These are phyloP conservation scores for Xylariaceae sp. DNA, from an alignment of 2,329 filamentous ascomycete genomes.

Conservation along the genomic window DNA sequence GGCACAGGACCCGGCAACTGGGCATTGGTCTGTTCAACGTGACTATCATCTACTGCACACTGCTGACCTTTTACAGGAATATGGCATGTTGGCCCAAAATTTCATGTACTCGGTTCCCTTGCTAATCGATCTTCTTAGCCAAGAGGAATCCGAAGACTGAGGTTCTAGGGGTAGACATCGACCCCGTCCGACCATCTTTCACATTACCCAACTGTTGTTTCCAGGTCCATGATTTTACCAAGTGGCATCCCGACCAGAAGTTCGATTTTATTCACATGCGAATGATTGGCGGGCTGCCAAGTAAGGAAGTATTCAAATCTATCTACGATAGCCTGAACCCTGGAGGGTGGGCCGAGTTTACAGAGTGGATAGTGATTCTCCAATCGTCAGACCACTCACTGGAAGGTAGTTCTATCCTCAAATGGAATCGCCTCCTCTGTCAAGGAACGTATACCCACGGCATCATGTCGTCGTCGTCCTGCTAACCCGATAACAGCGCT, in stretches of 20 bases:
- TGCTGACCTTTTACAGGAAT: background rate
- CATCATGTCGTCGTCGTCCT: background rate
- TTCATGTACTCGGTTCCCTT: background rate
- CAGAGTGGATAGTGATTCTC: slow-evolving; percentile 39
- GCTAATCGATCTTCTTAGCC: slow-evolving; percentile 10
- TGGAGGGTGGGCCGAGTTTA: slow-evolving; percentile 41
- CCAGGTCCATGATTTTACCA: slow-evolving; percentile 30
- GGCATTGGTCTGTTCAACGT: slow-evolving; percentile 27
- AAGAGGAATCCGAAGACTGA: slow-evolving; percentile 28
- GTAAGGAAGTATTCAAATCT: slow-evolving; percentile 29
- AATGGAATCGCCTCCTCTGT: slow-evolving; percentile 34
- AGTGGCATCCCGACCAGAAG: slow-evolving; percentile 29
- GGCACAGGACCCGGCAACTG: slow-evolving; percentile 37
- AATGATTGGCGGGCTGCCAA: slow-evolving; percentile 32
- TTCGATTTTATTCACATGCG: slow-evolving; percentile 39
- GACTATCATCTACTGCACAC: slow-evolving; percentile 1
- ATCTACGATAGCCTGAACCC: slow-evolving; percentile 39
- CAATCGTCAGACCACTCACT: slow-evolving; percentile 37
- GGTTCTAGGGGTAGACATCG: slow-evolving; percentile 37
- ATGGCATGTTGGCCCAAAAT: background rate
- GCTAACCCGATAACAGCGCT: slow-evolving; percentile 25
- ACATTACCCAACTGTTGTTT: slow-evolving; percentile 36
- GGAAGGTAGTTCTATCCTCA: slow-evolving; percentile 35
- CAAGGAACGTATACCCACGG: slow-evolving; percentile 7
- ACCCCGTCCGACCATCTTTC: slow-evolving; percentile 28